A percentile compares a stretch with the other conserved stretches of the same genome.
Evolutionary conservation across 768 basidiomycete genomes (phyloP).

Genomic region (Cantharellus anzutake): DNA sequence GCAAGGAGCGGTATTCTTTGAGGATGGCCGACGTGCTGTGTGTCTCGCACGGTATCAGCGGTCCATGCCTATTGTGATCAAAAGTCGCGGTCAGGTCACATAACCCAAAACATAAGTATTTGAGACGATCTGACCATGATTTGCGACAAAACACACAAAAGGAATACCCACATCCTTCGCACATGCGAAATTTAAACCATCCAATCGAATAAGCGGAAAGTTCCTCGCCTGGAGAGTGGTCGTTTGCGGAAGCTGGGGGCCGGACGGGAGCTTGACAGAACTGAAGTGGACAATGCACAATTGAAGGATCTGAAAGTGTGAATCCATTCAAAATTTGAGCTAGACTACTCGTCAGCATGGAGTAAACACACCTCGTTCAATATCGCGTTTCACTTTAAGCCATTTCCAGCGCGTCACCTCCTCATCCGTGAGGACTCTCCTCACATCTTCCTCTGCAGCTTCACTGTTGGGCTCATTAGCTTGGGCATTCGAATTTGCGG

Average conservation of each 20-base stretch:
- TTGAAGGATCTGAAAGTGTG: conserved; percentile 40
- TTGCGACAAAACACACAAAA: conserved; percentile 72
- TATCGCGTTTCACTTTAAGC: conserved; percentile 48
- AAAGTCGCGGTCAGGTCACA: conserved; percentile 1
- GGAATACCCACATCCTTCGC: conserved; percentile 48
- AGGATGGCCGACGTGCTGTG: conserved; percentile 47
- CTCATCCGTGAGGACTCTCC: conserved; percentile 44
- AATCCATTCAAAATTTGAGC: neutral
- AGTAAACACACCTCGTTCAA: conserved; percentile 44
- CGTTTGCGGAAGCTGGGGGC: conserved; percentile 20
- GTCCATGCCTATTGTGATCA: conserved; percentile 47
- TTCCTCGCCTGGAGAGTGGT: conserved; percentile 7
- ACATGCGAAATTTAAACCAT: conserved; percentile 57
- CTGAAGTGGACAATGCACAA: conserved; percentile 61
- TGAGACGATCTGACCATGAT: conserved; percentile 38
- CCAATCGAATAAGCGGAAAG: conserved; percentile 19
- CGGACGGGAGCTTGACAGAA: conserved; percentile 69
- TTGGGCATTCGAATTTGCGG: conserved; percentile 17
- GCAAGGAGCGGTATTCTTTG: conserved; percentile 40
- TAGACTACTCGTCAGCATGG: neutral
- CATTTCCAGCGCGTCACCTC: conserved; percentile 58
- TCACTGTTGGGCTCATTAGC: conserved; percentile 14
- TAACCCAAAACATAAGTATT: neutral
- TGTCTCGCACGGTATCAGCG: conserved; percentile 49
- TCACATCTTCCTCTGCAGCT: conserved; percentile 52